Conservation (phyloP, 2,329 filamentous ascomycete genomes). For the Tolypocladium ovalisporum region DNA sequence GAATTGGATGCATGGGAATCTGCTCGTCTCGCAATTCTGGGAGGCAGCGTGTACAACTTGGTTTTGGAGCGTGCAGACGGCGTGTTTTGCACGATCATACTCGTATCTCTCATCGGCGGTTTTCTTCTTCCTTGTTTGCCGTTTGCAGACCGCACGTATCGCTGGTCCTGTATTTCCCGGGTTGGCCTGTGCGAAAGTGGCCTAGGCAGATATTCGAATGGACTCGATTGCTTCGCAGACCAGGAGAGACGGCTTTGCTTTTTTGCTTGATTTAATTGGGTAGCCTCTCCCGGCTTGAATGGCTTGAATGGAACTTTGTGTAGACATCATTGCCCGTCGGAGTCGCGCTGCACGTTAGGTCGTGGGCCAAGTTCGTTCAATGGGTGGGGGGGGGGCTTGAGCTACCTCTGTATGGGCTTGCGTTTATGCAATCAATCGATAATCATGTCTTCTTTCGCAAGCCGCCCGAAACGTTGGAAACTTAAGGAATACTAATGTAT, state of each 20-base stretch:
- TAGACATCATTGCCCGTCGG: background rate
- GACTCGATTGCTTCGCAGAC: constrained; percentile 29
- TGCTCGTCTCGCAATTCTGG: constrained; percentile 4
- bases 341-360: background rate
- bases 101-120: constrained; percentile 4
- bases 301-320: too few species aligned
- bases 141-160: background rate
- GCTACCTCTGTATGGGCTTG: background rate
- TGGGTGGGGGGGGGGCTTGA: too few species aligned
- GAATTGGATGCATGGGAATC: constrained; percentile 3
- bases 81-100: constrained; percentile 5
- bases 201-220: constrained; percentile 1
- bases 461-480: background rate
- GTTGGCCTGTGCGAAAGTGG: background rate
- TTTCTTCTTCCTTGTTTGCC: constrained; percentile 3
- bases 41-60: constrained; percentile 13
- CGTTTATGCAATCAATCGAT: background rate
- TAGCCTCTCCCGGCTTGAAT: background rate
- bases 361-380: too few species aligned
- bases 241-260: constrained; percentile 17
- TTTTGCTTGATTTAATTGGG: background rate
- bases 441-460: background rate
- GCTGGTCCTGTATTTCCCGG: background rate
- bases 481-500: background rate
- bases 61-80: constrained; percentile 2